These are phyloP conservation scores for Penicillium polonicum DNA, from an alignment of 2,329 filamentous ascomycete species.

Conservation along the genomic window DNA sequence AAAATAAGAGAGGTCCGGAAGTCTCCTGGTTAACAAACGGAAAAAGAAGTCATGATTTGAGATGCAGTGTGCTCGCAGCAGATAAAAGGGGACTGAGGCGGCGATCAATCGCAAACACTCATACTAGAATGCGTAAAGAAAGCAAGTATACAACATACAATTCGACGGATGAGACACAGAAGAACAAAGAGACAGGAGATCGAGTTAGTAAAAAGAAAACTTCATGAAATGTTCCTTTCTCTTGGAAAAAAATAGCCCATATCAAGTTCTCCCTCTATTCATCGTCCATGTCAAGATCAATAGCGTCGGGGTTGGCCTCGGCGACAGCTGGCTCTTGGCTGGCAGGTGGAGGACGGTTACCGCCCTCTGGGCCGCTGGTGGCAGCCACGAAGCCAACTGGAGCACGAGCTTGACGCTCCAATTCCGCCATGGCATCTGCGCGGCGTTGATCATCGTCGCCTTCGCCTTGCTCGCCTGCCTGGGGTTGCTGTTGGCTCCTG, in stretches of 20 bases:
- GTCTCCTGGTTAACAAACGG: not conserved
- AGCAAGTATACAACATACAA: slow-evolving; percentile 12
- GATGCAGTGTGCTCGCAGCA: slow-evolving; percentile 9
- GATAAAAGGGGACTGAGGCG: slow-evolving; percentile 6
- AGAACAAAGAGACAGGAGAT: slow-evolving; percentile 10
- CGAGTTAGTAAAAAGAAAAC: not conserved
- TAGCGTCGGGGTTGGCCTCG: slow-evolving; percentile 77
- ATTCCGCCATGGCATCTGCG: slow-evolving; percentile 80
- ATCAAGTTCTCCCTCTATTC: slow-evolving; percentile 23
- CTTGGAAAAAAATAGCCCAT: not conserved
- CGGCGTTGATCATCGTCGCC: slow-evolving; percentile 49
- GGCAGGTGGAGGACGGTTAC: slow-evolving; percentile 50
- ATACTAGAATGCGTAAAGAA: slow-evolving; percentile 14
- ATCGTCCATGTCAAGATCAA: slow-evolving; percentile 63
- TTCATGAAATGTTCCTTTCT: not conserved
- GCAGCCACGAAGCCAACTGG: slow-evolving; percentile 90
- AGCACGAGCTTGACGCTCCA: slow-evolving; percentile 85
- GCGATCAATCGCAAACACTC: slow-evolving; percentile 10
- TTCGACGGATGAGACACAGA: slow-evolving; percentile 6
- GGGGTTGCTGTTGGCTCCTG: slow-evolving; percentile 63
- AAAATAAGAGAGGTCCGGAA: not conserved
- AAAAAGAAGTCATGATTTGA: slow-evolving; percentile 8
- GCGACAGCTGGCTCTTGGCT: slow-evolving; percentile 36
- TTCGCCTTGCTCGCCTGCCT: slow-evolving; percentile 34
- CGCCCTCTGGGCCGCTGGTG: slow-evolving; percentile 68